These are phyloP conservation scores for Moricandia moricandioides DNA, from an alignment of 345 rosid species.

Conservation along the genomic window DNA sequence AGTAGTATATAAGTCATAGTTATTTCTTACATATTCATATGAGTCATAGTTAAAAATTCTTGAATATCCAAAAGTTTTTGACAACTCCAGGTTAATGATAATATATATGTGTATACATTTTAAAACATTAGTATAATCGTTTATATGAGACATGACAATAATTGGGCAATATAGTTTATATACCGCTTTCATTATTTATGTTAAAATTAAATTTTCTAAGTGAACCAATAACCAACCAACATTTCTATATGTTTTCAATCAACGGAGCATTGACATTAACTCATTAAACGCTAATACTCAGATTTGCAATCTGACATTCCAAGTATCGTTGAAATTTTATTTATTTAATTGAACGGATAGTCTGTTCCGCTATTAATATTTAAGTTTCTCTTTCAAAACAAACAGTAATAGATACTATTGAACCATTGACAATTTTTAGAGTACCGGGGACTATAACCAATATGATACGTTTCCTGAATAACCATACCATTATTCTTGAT, in stretches of 20 bases:
- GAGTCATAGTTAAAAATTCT: slow-evolving; percentile 8
- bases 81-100: not conserved
- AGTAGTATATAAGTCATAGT: not conserved
- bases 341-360: not conserved
- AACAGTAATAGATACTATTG: not conserved
- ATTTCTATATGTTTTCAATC: not conserved
- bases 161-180: not conserved
- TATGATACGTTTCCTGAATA: not conserved
- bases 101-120: not conserved
- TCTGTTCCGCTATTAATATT: not conserved
- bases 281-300: not conserved
- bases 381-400: not conserved
- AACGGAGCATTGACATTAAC: slow-evolving; percentile 24
- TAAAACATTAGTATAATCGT: not conserved
- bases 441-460: not conserved
- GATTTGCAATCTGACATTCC: slow-evolving; percentile 9
- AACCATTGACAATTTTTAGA: not conserved
- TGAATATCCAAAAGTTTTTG: not conserved
- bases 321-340: not conserved
- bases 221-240: not conserved
- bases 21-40: slow-evolving; percentile 11
- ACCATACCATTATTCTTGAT: not conserved
- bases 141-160: not conserved
- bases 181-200: not conserved
- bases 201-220: not conserved